Conservation (phyloP, 139 green algal species). For the Pleodorina starrii region DNA sequence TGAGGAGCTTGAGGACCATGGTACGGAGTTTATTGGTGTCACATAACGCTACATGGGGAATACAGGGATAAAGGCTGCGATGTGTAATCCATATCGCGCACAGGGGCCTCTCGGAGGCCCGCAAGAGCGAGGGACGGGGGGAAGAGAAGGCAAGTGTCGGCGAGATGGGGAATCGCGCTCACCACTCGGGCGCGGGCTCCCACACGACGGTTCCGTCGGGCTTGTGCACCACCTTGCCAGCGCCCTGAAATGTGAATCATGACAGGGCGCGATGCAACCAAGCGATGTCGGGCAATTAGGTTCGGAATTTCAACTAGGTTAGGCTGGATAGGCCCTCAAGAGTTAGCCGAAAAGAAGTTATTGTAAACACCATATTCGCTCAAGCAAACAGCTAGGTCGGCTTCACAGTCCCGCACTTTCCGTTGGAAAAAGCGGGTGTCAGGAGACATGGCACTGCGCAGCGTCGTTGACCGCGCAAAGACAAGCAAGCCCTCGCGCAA, state of each 20-base stretch:
- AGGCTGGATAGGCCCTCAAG: not conserved
- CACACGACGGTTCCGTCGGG: constrained; percentile 44
- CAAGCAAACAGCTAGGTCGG: not conserved
- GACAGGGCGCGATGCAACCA: not conserved
- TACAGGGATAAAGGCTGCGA: no score
- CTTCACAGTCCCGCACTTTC: not conserved
- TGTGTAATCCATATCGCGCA: no score
- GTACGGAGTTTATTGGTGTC: no score
- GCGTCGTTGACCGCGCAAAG: not conserved
- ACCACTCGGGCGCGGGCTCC: constrained; percentile 27
- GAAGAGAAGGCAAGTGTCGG: not conserved
- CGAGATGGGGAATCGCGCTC: not conserved
- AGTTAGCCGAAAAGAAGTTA: not conserved
- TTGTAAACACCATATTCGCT: not conserved
- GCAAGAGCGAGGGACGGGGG: not conserved
- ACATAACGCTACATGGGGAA: no score
- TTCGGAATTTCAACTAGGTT: not conserved
- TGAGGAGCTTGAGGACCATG: no score
- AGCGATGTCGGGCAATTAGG: not conserved
- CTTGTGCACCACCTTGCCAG: constrained; percentile 37
- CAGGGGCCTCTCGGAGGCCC: not conserved
- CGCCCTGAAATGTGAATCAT: constrained; percentile 34
- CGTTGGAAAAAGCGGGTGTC: not conserved
- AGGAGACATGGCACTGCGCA: not conserved
- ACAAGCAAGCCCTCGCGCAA: not conserved